phyloP scores from a whole-genome alignment of 352 stramenopile genomes.

The Phytophthora megakarya region DNA sequence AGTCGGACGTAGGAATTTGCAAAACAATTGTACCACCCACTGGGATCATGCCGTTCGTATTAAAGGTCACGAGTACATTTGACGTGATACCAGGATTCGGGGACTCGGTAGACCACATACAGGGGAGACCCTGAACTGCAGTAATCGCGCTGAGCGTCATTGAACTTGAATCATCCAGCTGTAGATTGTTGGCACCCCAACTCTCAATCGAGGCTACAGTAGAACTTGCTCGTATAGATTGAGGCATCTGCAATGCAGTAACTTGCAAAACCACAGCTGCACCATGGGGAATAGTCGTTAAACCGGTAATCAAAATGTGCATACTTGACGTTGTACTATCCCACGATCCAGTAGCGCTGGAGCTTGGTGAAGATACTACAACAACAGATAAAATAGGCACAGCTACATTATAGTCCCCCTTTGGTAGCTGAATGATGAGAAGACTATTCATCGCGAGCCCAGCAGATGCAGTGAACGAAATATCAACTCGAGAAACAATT shows the following conservation, averaged over 20 bases:
- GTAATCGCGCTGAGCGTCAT: conserved; percentile 44
- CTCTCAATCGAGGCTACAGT: conserved; percentile 48
- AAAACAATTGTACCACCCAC: conserved; percentile 45
- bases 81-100: conserved; percentile 57
- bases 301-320: conserved; percentile 43
- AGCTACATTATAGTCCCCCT: conserved; percentile 45
- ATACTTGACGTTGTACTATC: conserved; percentile 37
- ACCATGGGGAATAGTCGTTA: conserved; percentile 33
- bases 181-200: conserved; percentile 44
- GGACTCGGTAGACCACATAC: conserved; percentile 43
- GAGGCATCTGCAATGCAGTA: conserved; percentile 50
- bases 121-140: conserved; percentile 41
- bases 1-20: conserved; percentile 41
- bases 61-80: conserved; percentile 45
- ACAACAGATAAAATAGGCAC: conserved; percentile 28
- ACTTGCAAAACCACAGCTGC: conserved; percentile 42
- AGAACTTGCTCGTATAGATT: conserved; percentile 40
- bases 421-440: conserved; percentile 45
- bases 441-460: conserved; percentile 43
- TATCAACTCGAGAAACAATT: conserved; percentile 43
- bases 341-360: conserved; percentile 49
- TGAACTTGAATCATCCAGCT: conserved; percentile 43
- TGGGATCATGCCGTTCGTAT: conserved; percentile 52
- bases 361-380: conserved; percentile 23
- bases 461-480: conserved; percentile 60